Percentiles rank a stretch among this genome's conserved stretches.
These are phyloP conservation scores for Reutealis trisperma DNA, from an alignment of 345 rosid genomes.

Conservation along the genomic window DNA sequence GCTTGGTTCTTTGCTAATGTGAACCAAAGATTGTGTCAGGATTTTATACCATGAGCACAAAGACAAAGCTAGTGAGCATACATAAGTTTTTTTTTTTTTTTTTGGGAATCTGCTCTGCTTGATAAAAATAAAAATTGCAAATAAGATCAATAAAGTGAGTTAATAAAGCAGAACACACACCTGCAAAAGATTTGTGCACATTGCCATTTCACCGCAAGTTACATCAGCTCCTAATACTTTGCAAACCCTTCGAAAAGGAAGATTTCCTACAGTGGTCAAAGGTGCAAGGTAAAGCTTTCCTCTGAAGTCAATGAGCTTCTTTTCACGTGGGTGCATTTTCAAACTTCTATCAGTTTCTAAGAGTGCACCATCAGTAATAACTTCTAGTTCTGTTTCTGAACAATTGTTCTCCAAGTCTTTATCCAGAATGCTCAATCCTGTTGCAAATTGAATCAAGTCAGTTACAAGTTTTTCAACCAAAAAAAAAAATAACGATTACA, in stretches of 20 bases:
- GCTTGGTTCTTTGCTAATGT: neutral
- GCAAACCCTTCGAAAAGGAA: slow-evolving; percentile 94
- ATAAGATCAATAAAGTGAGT: neutral
- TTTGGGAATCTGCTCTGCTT: neutral
- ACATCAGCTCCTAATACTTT: slow-evolving; percentile 87
- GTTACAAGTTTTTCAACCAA: slow-evolving; percentile 11
- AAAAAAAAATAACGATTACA: slow-evolving; percentile 8
- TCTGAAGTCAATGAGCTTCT: slow-evolving; percentile 82
- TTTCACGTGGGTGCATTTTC: slow-evolving; percentile 74
- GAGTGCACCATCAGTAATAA: slow-evolving; percentile 26
- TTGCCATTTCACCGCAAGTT: slow-evolving; percentile 99
- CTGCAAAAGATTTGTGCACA: slow-evolving; percentile 95
- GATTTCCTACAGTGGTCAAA: slow-evolving; percentile 94
- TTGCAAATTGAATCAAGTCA: slow-evolving; percentile 18
- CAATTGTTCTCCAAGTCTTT: slow-evolving; percentile 29
- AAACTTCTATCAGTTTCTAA: slow-evolving; percentile 58
- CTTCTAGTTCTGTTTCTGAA: slow-evolving; percentile 30
- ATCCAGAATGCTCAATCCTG: slow-evolving; percentile 42
- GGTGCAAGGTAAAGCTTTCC: slow-evolving; percentile 94
- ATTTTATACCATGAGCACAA: neutral
- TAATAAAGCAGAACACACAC: slow-evolving; percentile 34
- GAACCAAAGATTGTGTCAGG: neutral
- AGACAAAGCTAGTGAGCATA: neutral
- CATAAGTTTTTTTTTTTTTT: no score
- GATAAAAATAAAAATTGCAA: neutral